Evolutionary conservation across 306 rosid genomes (phyloP), one percentile per base, ranked within the genome.

Genomic region (Medicago lupulina): DNA sequence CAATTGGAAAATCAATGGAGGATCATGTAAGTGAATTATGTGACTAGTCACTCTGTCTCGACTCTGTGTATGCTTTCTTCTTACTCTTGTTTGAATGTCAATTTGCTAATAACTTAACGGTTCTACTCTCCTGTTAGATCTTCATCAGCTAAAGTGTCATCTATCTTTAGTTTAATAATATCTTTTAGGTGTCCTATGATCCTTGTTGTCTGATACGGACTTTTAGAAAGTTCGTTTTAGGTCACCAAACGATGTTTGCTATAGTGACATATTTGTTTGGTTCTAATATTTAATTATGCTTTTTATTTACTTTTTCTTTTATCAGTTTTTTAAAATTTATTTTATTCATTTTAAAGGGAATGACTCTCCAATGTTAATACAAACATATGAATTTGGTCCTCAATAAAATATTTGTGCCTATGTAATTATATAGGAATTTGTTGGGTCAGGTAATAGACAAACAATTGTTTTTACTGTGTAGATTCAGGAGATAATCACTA

Each of bases 401-500:
- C 58, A 41, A 34, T 8, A 43, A 43, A 39, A 57, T 31, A 44
- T 34, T 13, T 76, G 49, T 43, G 65, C 74, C 65, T 54, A 31
- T 53, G 28, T 55, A 67, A 49, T 15, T 40, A 7, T 77, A 40
- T 31, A 14, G 51, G 21, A n/a, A 28, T 67, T 69, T 67, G 15
- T 63, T 76, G 15, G 23, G 55, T 54, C 58, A 57, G 47, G 19
- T 81, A 77, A 80, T 74, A 69, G 15, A 40, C 51, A 83, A 69
- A 71, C 70, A 51, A 13, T 66, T 75, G 51, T 38, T 74, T 69
- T 76, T 76, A 61, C 71, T 81, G 43, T 54, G 67, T 93, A 92
- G 98, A 87, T 95, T 83, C 97, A 95, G 79, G 98, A 92, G 92
- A 95, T 95, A 74, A 87, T 92, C 74, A 86, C 93, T 43, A 90